Conservation (phyloP, 768 basidiomycete species). For the Candolleomyces aberdarensis region DNA sequence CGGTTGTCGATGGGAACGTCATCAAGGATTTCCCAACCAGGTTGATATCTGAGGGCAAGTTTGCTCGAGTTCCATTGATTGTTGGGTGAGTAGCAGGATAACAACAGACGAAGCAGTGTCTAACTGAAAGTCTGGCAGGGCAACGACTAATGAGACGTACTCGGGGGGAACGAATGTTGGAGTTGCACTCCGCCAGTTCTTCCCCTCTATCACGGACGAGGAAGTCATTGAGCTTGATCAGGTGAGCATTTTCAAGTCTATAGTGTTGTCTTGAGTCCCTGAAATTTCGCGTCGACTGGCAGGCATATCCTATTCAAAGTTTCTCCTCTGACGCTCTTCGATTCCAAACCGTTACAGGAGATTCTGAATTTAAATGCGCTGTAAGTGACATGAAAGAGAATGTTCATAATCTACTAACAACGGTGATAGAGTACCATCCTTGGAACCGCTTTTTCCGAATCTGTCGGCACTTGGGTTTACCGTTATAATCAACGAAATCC, state of each 20-base stretch:
- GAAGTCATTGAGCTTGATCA: conserved; percentile 37
- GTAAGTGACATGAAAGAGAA: conserved; percentile 29
- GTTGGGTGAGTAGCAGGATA: conserved; percentile 43
- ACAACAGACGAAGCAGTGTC: neutral
- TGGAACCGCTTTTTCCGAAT: conserved; percentile 36
- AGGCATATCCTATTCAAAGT: conserved; percentile 41
- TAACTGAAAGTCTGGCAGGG: conserved; percentile 21
- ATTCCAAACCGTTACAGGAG: conserved; percentile 46
- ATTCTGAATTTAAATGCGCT: conserved; percentile 49
- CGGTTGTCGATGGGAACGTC: conserved; percentile 52
- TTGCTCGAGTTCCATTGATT: conserved; percentile 52
- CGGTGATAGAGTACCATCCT: conserved; percentile 41
- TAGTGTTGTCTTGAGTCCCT: neutral
- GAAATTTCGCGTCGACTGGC: neutral
- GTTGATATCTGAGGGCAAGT: conserved; percentile 41
- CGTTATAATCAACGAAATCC: conserved; percentile 58
- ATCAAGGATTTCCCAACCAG: conserved; percentile 48
- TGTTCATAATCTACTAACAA: neutral
- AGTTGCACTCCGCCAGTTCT: conserved; percentile 35
- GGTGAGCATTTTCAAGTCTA: conserved; percentile 12
- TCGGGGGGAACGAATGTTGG: conserved; percentile 37
- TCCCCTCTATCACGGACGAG: conserved; percentile 39
- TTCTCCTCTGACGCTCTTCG: conserved; percentile 42
- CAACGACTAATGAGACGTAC: conserved; percentile 60
- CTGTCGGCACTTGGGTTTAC: conserved; percentile 46